Percentiles rank a stretch among this genome's conserved stretches.
These are phyloP conservation scores for Corylus heterophylla DNA, from an alignment of 306 rosid species.

Conservation along the genomic window DNA sequence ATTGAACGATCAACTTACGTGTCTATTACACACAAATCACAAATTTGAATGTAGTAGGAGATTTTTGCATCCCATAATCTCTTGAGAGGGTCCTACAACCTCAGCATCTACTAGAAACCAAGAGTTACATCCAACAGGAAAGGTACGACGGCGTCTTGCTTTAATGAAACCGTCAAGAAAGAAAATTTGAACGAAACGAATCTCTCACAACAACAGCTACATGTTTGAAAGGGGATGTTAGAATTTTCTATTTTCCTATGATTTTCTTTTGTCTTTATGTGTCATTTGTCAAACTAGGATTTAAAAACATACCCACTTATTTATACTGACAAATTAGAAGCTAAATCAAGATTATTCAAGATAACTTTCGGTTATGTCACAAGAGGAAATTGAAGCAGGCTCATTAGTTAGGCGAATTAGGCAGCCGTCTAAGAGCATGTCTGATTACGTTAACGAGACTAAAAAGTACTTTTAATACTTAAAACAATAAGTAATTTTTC, in stretches of 20 bases:
- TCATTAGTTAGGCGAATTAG: too few species aligned
- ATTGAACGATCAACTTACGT: too few species aligned
- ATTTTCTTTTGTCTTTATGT: not conserved
- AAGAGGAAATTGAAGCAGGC: not conserved
- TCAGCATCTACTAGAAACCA: not conserved
- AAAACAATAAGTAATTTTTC: too few species aligned
- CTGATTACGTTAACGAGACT: too few species aligned
- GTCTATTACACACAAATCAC: too few species aligned
- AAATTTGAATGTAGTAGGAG: too few species aligned
- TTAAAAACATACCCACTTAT: not conserved
- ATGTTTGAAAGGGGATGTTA: not conserved
- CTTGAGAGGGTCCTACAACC: too few species aligned
- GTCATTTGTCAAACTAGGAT: not conserved
- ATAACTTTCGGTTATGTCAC: not conserved
- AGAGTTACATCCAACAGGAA: not conserved
- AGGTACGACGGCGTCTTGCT: too few species aligned
- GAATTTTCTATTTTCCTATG: too few species aligned
- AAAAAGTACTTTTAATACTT: too few species aligned
- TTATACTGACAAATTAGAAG: not conserved
- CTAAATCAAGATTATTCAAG: not conserved
- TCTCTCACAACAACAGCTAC: not conserved
- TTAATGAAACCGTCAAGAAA: constrained; percentile 7
- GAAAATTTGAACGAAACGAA: not conserved
- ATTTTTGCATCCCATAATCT: too few species aligned
- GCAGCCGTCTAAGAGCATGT: too few species aligned